Evolutionary conservation across 345 rosid genomes (phyloP).

Genomic region (Eucalyptus tenuipes): DNA sequence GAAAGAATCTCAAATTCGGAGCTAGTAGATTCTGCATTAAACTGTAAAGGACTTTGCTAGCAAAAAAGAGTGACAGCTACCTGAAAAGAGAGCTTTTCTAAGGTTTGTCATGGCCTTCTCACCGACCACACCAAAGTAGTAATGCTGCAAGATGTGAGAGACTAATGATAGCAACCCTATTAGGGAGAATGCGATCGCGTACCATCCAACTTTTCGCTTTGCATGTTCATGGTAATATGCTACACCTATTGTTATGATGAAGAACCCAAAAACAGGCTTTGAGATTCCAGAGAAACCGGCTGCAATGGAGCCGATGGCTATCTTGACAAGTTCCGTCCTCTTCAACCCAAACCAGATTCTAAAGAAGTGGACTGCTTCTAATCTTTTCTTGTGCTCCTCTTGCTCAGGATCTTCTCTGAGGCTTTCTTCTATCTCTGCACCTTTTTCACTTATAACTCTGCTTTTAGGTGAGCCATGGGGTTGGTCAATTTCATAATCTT

Average conservation of each 20-base stretch:
- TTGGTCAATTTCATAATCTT: background rate
- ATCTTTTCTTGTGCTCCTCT: background rate
- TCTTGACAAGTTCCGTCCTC: conserved; percentile 20
- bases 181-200: conserved; percentile 26
- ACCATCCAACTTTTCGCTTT: conserved; percentile 24
- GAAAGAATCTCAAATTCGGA: background rate
- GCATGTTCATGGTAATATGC: conserved; percentile 26
- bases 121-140: conserved; percentile 53
- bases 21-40: background rate
- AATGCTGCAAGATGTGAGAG: conserved; percentile 51
- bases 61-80: conserved; percentile 1
- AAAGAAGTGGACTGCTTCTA: conserved; percentile 17
- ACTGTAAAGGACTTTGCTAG: background rate
- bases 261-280: conserved; percentile 53
- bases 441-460: background rate
- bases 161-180: conserved; percentile 39
- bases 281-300: conserved; percentile 63
- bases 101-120: conserved; percentile 59
- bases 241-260: conserved; percentile 45
- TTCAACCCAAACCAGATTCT: conserved; percentile 47
- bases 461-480: background rate
- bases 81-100: conserved; percentile 39
- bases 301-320: conserved; percentile 31
- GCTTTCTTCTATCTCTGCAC: background rate
- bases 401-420: background rate